Evolutionary conservation across 192 early-diverging fungal species (phyloP), one percentile per base, ranked within the genome.

Genomic region (Powellomyces hirtus): DNA sequence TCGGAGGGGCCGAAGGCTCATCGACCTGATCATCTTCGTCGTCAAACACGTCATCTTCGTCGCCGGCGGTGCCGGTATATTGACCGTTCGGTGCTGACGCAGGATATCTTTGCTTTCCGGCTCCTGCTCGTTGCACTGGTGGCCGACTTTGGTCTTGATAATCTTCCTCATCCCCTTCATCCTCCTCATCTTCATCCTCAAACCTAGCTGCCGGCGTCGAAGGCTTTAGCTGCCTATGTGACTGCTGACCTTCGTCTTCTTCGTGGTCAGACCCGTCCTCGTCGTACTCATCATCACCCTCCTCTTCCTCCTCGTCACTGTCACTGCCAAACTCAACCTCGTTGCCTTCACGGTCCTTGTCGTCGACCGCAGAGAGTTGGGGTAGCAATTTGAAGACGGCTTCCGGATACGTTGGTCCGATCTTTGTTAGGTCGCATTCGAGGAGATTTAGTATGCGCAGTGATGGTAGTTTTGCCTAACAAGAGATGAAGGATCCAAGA

Each of bases 291-390:
- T 51, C 62, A 2, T 57, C 50, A 4, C 58, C 65, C 24, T 67
- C 65, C 2, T 67, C 65, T 33, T 67, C 52, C n/a, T 67, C 52
- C 24, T 67, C 51, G n/a, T 67, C 65, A 42, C 58, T 53, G 10
- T 67, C 65, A 22, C 52, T 57, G 18, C 40, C 37, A 27, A 49
- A 35, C 22, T 67, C 65, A 13, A 67, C 52, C 27, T 67, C 65
- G 29, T 67, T 67, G 20, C 65, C 65, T 13, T 67, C n/a, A 1
- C 38, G n/a, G 53, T 67, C 65, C 26, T 29, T 30, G 33, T 67
- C 65, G 44, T 67, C 65, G 24, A 67, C 20, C 13, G 65, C 31
- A 20, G 40, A 5, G 37, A 67, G 65, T 4, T 55, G 20, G 18
- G 65, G 65, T 6, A 67, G 20, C 5, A 58, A 26, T 11, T n/a